Conservation (phyloP, 768 basidiomycete genomes). For the Cyclocybe cylindracea region DNA sequence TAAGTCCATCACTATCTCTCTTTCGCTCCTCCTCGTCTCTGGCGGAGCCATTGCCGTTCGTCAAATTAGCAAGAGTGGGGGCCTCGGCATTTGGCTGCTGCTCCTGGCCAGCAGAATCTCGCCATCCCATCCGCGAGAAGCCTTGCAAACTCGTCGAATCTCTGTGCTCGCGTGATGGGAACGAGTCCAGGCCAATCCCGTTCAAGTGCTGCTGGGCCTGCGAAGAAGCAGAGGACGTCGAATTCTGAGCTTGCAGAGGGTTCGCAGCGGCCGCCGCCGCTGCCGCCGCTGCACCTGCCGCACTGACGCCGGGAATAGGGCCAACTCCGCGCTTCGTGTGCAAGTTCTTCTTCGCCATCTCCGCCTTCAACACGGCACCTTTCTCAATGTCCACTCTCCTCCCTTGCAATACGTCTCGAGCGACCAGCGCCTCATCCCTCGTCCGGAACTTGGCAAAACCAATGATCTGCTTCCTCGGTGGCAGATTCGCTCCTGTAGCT, state of each 20-base stretch:
- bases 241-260: no score
- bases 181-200: not conserved
- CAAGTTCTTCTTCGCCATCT: conserved; percentile 99
- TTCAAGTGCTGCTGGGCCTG: not conserved
- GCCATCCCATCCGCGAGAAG: no score
- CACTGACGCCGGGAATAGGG: not conserved
- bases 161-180: no score
- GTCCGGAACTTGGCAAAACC: conserved; percentile 97
- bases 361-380: conserved; percentile 91
- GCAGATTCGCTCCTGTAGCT: conserved; percentile 35
- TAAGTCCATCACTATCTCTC: conserved; percentile 15
- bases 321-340: conserved; percentile 74
- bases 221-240: not conserved
- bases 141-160: no score
- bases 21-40: conserved; percentile 19
- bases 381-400: conserved; percentile 91
- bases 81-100: no score
- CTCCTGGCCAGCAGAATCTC: no score
- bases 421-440: conserved; percentile 82
- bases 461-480: conserved; percentile 93
- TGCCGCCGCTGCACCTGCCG: no score
- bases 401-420: conserved; percentile 87
- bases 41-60: not conserved
- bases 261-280: no score
- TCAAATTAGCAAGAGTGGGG: no score